Conservation (phyloP, 169 alveolate species). For the Eimeria zaria region DNA sequence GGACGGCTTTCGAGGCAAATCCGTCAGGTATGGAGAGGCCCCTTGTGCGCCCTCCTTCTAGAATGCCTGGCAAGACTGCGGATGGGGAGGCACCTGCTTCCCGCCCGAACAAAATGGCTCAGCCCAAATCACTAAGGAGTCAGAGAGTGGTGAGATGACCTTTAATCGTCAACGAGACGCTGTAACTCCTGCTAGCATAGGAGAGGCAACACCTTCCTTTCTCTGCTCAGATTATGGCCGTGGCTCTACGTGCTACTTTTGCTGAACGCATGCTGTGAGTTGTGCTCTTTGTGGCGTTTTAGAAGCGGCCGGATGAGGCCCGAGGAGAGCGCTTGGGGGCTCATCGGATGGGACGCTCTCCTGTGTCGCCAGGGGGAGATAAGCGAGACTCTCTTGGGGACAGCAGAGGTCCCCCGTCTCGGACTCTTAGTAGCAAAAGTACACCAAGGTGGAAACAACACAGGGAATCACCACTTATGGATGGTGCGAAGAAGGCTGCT, state of each 20-base stretch:
- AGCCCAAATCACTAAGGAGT: background rate
- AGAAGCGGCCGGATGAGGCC: conserved; percentile 20
- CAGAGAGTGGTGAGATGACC: background rate
- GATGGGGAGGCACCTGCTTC: background rate
- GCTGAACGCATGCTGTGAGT: background rate
- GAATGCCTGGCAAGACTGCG: background rate
- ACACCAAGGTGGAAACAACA: background rate
- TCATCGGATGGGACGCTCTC: background rate
- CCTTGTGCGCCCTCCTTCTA: conserved; percentile 11
- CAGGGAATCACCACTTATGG: background rate
- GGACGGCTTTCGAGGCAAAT: background rate
- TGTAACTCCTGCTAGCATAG: background rate
- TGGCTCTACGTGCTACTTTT: background rate
- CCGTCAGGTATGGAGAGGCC: background rate
- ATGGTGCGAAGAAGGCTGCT: background rate
- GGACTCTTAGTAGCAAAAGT: conserved; percentile 14
- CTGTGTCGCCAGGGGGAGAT: background rate
- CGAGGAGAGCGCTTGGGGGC: background rate
- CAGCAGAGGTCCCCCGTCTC: conserved; percentile 9
- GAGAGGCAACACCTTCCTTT: background rate
- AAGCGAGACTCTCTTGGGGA: background rate
- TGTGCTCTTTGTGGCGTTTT: conserved; percentile 3
- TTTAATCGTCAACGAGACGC: background rate
- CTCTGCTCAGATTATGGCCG: background rate
- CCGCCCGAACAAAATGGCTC: background rate